These are phyloP conservation scores for Epichloe sibirici DNA, from an alignment of 2,329 filamentous ascomycete genomes.

Conservation along the genomic window DNA sequence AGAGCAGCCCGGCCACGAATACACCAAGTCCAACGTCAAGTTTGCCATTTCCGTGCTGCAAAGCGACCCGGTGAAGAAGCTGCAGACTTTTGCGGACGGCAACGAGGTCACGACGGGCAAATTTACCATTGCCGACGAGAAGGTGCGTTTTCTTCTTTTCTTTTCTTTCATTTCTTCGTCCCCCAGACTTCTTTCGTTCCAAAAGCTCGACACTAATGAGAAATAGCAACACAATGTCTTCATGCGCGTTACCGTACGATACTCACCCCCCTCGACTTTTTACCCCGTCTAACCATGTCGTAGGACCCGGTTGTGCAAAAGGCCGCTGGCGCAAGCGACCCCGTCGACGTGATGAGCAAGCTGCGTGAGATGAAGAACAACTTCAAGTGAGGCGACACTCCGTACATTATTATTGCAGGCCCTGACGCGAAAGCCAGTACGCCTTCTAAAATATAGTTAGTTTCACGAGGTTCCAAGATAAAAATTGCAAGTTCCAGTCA, in stretches of 20 bases:
- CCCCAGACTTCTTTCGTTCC: neutral
- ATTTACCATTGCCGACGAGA: constrained; percentile 95
- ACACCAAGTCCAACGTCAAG: constrained; percentile 92
- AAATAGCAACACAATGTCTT: constrained; percentile 83
- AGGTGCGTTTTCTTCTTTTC: constrained; percentile 39
- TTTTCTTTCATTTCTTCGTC: neutral
- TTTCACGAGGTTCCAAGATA: no score
- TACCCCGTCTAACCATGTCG: neutral
- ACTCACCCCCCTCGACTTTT: neutral
- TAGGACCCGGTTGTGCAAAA: constrained; percentile 77
- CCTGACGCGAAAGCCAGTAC: constrained; percentile 14
- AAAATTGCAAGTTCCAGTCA: no score
- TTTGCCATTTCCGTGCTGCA: constrained; percentile 70
- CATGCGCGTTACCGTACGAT: constrained; percentile 69
- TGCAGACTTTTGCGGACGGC: constrained; percentile 62
- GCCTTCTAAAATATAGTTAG: neutral
- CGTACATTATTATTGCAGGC: neutral
- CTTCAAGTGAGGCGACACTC: constrained; percentile 39
- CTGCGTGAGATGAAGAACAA: constrained; percentile 86
- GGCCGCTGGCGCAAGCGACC: constrained; percentile 67
- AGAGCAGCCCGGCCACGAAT: constrained; percentile 78
- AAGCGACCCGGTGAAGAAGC: constrained; percentile 61
- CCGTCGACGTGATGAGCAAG: constrained; percentile 73
- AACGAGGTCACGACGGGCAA: constrained; percentile 87
- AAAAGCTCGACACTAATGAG: neutral